Evolutionary conservation across 163 green algal genomes (phyloP), one percentile per base, ranked within the genome.

Genomic region (Scenedesmus sp.): DNA sequence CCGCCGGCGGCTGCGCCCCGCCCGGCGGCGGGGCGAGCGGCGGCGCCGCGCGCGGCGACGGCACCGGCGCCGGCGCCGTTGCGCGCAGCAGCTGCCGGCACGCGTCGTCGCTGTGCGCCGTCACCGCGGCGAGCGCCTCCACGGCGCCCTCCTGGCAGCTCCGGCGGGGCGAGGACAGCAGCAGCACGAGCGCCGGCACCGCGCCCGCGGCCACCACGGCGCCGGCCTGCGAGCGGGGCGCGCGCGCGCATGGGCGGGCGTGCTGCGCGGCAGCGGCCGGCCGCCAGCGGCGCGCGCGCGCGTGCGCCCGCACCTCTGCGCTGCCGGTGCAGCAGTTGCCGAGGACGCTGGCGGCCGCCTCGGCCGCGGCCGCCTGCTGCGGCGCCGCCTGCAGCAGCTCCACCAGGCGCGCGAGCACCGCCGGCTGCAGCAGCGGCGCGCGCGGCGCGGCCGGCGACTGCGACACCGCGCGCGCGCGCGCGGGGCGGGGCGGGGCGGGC

Each of bases 121-220:
- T 76, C 9, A 89, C 63, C 2, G 85, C 70, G 20, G 75, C 78
- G 53, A 89, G 60, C 14, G 80, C 81, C 17, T 82, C 85, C 10
- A 86, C 50, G 0, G 77, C 85, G 15, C 78, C 77, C 60, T 87
- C 77, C 65, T 85, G 81, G 50, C 10, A 47, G 58, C 60, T 77
- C 17, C 64, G 44, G 26, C 22, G 31, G 0, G 22, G 31, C 0
- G 66, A 70, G 4, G 33, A 14, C 44, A 87, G 45, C 64, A 89
- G 78, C 10, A 34, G 60, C n/a, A 85, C 29, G 24, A 89, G 70
- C 4, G 81, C 78, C 13, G 54, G 47, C 29, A 87, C 66, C 2
- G 77, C 85, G 11, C 82, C 85, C 0, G 78, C 85, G 3, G 47
- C 73, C 1, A 65, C 77, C 51, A 87, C 63, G 7, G 42, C 53